Base-by-base conservation (phyloP, 116 monocot species). In the Papilionanthe hybrid region DNA sequence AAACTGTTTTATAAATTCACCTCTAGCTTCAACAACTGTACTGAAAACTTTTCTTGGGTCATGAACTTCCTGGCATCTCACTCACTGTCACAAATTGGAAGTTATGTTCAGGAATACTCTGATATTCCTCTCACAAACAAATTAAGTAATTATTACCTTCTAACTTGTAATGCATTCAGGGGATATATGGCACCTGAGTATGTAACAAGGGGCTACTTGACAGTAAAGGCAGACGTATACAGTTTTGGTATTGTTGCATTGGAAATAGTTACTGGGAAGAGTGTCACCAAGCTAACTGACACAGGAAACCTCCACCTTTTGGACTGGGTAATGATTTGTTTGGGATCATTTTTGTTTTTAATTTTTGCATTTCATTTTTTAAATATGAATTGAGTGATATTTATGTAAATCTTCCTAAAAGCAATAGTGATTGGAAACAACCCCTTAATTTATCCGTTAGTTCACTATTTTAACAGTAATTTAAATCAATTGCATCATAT, bases 131-230 rank as follows among this genome's bases (percentile, higher is more conserved):
- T 12, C 49, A 49, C 15, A 0, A 53, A 53, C 15, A 37, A 53
- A 3, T 53, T 10, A 8, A 45, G 9, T 17, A 42, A 32, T 41
- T 42, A 37, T 67, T 23, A 27, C 5, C 27, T 5, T 23, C 6
- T 67, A 23, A 20, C 25, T 7, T 67, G 41, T 42, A 72, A 72
- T 18, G 37, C 15, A 22, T 15, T 20, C 44, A 90, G 90, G 78
- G 90, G 90, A 72, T 90, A 90, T 28, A 90, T 90, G 90, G 90
- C 90, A 76, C 90, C 90, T 15, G 90, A 90, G 74, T 90, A 90
- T 77, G 87, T 82, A 74, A 66, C 78, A 48, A 72, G 89, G 72
- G 89, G 89, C 43, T 80, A 86, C 78, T 75, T 89, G 78, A 90
- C 90, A 12, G 76, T 81, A 17, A 88, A 88, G 82, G 87, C 87